Base-by-base conservation (phyloP, 139 green algal genomes). In the Chlamydomonas schloesseri region DNA sequence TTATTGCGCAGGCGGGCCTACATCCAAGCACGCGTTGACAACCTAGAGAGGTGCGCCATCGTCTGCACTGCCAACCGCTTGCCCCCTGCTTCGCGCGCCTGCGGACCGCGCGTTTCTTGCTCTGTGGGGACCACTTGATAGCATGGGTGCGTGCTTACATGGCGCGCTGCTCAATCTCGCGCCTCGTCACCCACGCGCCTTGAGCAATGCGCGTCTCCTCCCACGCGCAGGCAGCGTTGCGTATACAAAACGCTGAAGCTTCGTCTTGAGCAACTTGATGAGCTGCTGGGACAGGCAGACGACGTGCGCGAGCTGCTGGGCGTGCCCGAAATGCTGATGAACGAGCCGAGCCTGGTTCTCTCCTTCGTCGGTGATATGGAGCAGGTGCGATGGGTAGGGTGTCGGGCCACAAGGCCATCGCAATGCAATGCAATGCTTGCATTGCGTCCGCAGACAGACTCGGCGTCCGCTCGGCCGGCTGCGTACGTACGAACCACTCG, bases 331-430 rank as follows among this genome's bases (percentile, higher is more conserved):
- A 33, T 82, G 3, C 9, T 72, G 75, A 36, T 42, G 36, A 58
- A 37, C 15, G 58, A 72, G 33, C 75, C 75, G 0, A 47, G 28
- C 0, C n/a, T 75, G 29, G 78, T 74, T 3, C 46, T 84, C 4
- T 33, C n/a, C 46, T n/a, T 84, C 29, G 78, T 84, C 46, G 64
- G 78, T 24, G 42, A 74, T 10, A 84, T 84, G 78, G 78, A 84
- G 29, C 78, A 84, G 76, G 76, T 83, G 26, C 15, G 72, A 50
- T 14, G 67, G 5, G n/a, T n/a, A n/a, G n/a, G n/a, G n/a, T n/a
- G n/a, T n/a, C n/a, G n/a, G n/a, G n/a, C n/a, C n/a, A n/a, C n/a
- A n/a, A n/a, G n/a, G n/a, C n/a, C n/a, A n/a, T n/a, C n/a, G n/a
- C n/a, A n/a, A n/a, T n/a, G n/a, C n/a, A n/a, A n/a, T n/a, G n/a